Conservation (phyloP, 116 monocot species). For the Zostera marina region DNA sequence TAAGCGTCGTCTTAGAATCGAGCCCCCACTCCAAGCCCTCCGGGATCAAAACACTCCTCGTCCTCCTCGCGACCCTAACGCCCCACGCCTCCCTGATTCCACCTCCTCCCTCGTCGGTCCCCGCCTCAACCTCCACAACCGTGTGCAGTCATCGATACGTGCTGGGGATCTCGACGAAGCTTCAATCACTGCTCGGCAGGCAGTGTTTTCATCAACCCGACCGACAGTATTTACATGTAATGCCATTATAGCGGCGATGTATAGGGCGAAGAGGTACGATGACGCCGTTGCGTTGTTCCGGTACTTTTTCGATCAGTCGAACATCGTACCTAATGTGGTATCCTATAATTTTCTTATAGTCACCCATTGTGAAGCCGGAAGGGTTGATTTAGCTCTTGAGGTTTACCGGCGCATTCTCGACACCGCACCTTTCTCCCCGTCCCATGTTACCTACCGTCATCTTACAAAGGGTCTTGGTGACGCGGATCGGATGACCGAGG, state of each 20-base stretch:
- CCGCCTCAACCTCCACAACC: slow-evolving; percentile 82
- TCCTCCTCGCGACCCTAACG: slow-evolving; percentile 55
- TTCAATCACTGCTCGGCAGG: slow-evolving; percentile 46
- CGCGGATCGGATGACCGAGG: slow-evolving; percentile 54
- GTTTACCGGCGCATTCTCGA: slow-evolving; percentile 65
- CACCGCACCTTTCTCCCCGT: slow-evolving; percentile 75
- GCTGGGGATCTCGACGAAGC: slow-evolving; percentile 64
- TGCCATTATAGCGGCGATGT: slow-evolving; percentile 57
- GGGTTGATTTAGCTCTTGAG: slow-evolving; percentile 47
- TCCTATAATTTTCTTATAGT: slow-evolving; percentile 76
- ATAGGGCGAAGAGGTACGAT: slow-evolving; percentile 33
- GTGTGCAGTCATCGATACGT: slow-evolving; percentile 71
- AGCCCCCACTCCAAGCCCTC: slow-evolving; percentile 77
- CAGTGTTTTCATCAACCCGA: slow-evolving; percentile 57
- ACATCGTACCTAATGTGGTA: slow-evolving; percentile 68
- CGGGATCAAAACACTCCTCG: slow-evolving; percentile 45
- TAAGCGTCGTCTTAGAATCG: slow-evolving; percentile 76
- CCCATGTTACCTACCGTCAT: slow-evolving; percentile 84
- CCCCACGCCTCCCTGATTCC: slow-evolving; percentile 72
- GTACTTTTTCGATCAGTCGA: slow-evolving; percentile 59
- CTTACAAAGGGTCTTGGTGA: slow-evolving; percentile 84
- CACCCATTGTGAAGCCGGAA: slow-evolving; percentile 50
- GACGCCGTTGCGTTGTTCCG: slow-evolving; percentile 45
- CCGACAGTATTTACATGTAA: slow-evolving; percentile 96
- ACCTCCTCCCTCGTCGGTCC: slow-evolving; percentile 77